A percentile compares a stretch with the other conserved stretches of the same genome.
Conservation (phyloP, 2,329 filamentous ascomycete species). For the Arthroderma uncinatum region DNA sequence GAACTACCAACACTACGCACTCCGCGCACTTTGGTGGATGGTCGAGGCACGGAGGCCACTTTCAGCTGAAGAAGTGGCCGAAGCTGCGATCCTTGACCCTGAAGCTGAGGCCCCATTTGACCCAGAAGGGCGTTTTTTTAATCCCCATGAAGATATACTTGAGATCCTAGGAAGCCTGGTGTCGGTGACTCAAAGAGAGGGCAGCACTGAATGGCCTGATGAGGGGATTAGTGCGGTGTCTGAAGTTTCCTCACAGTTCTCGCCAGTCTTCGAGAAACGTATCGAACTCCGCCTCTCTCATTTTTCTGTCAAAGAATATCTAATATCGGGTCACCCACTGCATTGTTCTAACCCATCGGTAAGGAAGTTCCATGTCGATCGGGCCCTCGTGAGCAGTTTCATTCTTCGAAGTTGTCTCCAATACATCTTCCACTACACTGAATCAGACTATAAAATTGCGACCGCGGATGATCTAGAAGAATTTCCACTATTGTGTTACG, state of each 20-base stretch:
- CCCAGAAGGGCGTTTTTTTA: background rate
- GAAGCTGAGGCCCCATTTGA: background rate
- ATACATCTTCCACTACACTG: background rate
- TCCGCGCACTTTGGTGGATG: background rate
- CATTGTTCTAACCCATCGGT: background rate
- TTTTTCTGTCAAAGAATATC: background rate
- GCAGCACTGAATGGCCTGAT: background rate
- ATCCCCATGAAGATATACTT: background rate
- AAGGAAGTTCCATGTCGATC: background rate
- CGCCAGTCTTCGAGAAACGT: too few species aligned
- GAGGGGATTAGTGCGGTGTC: background rate
- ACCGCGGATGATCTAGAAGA: background rate
- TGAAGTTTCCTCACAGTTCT: too few species aligned
- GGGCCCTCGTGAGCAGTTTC: background rate
- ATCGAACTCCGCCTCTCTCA: background rate
- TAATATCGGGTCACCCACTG: background rate
- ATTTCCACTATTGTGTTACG: background rate
- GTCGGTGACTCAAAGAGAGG: background rate
- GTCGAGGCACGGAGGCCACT: background rate
- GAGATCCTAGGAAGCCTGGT: background rate
- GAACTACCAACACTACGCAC: conserved; percentile 3
- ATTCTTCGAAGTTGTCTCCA: background rate
- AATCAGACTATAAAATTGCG: background rate
- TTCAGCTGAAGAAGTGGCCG: background rate
- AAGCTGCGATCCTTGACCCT: background rate